Evolutionary conservation across 2,329 filamentous ascomycete genomes (phyloP), one percentile per base, ranked within the genome.

Genomic region (Paracamarosporium sp.): DNA sequence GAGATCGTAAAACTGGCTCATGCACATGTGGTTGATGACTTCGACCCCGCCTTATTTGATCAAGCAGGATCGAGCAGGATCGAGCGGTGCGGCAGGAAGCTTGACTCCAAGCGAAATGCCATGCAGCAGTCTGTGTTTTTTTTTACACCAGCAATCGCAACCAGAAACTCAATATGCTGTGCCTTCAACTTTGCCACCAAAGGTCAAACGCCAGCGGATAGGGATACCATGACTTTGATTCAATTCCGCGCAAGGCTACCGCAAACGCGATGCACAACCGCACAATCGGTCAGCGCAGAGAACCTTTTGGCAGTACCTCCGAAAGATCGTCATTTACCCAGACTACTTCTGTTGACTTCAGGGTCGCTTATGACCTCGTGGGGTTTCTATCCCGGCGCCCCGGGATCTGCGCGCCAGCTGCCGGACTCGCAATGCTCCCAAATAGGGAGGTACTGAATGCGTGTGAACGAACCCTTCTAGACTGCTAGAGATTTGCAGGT

Each of bases 241-340:
- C 44, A 33, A 15, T 35, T 31, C 13, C 38, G 31, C 24, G 9
- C 3, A 27, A 22, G 24, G 20, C n/a, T 38, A 36, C 46, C 31
- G 46, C 46, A 7, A 25, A 17, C 46, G n/a, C 31, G 20, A 17
- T 25, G 28, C 46, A 36, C 27, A 38, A 20, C 46, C 31, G 33
- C 33, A 36, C 22, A 15, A 17, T 22, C 31, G 33, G 46, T 50
- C 31, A 38, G 33, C 31, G n/a, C 31, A n/a, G 46, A 27, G 9
- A 13, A 5, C 8, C 11, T 50, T 50, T 27, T 15, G 46, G 46
- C 17, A 50, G 46, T 36, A 27, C 31, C 20, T 38, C 46, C 46
- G 46, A 38, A 17, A 38, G 46, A 36, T 50, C 33, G 33, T 50
- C 46, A 50, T 50, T 50, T 50, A 50, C 9, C 46, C 46, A 38